phyloP scores from a whole-genome alignment of 805 yeast genomes.

The Ogataea naganishii region DNA sequence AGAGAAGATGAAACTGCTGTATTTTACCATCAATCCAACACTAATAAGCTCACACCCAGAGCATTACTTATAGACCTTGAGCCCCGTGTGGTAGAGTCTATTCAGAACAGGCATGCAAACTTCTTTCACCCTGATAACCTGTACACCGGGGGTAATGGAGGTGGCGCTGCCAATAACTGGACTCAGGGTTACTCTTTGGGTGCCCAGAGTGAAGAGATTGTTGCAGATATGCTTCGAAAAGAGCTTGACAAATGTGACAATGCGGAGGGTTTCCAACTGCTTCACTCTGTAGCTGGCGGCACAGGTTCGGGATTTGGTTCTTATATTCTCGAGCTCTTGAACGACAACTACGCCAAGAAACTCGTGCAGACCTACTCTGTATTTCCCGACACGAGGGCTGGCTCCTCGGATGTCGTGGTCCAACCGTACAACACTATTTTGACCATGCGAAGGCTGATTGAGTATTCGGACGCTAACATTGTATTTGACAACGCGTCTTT shows the following conservation, averaged over 20 bases:
- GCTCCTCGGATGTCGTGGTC: constrained; percentile 92
- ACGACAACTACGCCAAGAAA: constrained; percentile 79
- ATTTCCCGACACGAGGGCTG: constrained; percentile 63
- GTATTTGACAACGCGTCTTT: constrained; percentile 89
- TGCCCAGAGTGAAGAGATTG: constrained; percentile 54
- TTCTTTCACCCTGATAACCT: constrained; percentile 80
- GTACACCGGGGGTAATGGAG: constrained; percentile 70
- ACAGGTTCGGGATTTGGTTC: constrained; percentile 97
- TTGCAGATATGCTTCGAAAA: constrained; percentile 76
- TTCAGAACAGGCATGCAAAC: constrained; percentile 35
- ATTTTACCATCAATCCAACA: constrained; percentile 69
- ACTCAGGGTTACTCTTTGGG: constrained; percentile 83
- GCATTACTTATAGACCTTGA: constrained; percentile 82
- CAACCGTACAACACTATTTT: constrained; percentile 91
- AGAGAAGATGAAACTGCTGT: constrained; percentile 72
- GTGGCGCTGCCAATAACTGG: constrained; percentile 97
- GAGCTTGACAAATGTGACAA: constrained; percentile 89
- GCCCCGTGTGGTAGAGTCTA: constrained; percentile 74
- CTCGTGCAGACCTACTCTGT: constrained; percentile 78
- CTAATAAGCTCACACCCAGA: constrained; percentile 76
- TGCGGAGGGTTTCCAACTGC: constrained; percentile 79
- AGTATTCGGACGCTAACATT: constrained; percentile 78
- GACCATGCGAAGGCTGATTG: constrained; percentile 73
- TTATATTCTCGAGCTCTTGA: constrained; percentile 61
- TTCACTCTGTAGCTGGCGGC: constrained; percentile 97